Evolutionary conservation across 192 early-diverging fungal species (phyloP).

Genomic region (Lunasporangiospora selenospora): DNA sequence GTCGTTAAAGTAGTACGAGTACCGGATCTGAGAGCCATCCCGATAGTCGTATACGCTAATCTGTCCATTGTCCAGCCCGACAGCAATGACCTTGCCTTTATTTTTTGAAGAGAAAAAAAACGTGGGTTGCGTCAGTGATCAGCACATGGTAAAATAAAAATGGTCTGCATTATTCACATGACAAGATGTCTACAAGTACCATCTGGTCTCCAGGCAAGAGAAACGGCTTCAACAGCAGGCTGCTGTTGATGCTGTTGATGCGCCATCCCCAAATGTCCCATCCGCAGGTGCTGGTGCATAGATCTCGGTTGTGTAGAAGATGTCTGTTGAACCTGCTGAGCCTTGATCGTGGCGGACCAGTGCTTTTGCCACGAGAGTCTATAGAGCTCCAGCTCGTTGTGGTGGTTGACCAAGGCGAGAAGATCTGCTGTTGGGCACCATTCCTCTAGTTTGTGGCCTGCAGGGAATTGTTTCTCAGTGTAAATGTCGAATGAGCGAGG

Average conservation of each 20-base stretch:
- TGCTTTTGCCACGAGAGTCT: constrained; percentile 32
- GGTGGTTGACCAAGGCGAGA: constrained; percentile 19
- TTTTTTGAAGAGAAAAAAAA: neutral
- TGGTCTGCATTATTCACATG: too few species aligned
- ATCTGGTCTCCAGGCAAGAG: constrained; percentile 37
- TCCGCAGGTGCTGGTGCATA: too few species aligned
- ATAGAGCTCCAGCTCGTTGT: constrained; percentile 35
- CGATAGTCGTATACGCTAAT: constrained; percentile 37
- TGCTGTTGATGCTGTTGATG: neutral
- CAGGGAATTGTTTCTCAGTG: constrained; percentile 17
- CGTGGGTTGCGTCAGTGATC: neutral
- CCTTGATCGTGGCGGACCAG: constrained; percentile 19
- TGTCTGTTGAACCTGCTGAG: neutral
- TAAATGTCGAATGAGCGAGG: constrained; percentile 18
- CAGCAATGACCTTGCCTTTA: constrained; percentile 31
- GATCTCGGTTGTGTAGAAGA: too few species aligned
- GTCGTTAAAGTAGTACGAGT: too few species aligned
- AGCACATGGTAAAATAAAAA: neutral
- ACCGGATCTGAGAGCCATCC: constrained; percentile 23
- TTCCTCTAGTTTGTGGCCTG: constrained; percentile 9
- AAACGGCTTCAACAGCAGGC: too few species aligned
- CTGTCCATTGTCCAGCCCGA: constrained; percentile 18
- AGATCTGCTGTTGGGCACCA: constrained; percentile 37
- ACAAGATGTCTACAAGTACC: too few species aligned
- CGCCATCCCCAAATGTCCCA: too few species aligned